phyloP scores from a whole-genome alignment of 352 stramenopile species.

The Phytophthora rubi region DNA sequence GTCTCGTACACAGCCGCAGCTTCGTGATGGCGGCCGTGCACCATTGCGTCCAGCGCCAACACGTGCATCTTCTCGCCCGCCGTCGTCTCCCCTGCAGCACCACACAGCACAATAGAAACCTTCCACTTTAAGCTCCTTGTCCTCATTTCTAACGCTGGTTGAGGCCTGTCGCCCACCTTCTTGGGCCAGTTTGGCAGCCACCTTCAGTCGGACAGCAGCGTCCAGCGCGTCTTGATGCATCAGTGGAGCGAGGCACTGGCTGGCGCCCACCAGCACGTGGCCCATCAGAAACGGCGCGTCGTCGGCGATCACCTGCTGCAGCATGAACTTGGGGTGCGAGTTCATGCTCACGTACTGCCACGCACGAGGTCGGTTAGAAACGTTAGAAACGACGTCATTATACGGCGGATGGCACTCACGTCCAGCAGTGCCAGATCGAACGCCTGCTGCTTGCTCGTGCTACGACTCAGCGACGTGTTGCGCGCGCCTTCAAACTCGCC shows the following conservation, averaged over 20 bases:
- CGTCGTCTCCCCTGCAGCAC: slow-evolving; percentile 31
- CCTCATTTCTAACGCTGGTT: slow-evolving; percentile 8
- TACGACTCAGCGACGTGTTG: slow-evolving; percentile 59
- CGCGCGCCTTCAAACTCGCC: slow-evolving; percentile 79
- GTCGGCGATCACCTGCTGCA: slow-evolving; percentile 70
- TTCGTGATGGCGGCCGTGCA: slow-evolving; percentile 71
- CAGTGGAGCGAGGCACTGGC: slow-evolving; percentile 68
- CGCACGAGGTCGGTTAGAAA: slow-evolving; percentile 25
- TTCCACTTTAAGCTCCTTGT: slow-evolving; percentile 1
- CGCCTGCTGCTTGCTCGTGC: slow-evolving; percentile 72
- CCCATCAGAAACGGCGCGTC: slow-evolving; percentile 82
- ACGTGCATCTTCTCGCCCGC: slow-evolving; percentile 77
- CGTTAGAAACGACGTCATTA: slow-evolving; percentile 8
- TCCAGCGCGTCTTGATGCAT: slow-evolving; percentile 74
- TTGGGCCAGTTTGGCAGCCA: slow-evolving; percentile 44
- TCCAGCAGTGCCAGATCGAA: slow-evolving; percentile 77
- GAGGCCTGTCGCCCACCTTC: slow-evolving; percentile 30
- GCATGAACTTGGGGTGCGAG: slow-evolving; percentile 73
- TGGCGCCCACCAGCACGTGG: slow-evolving; percentile 81
- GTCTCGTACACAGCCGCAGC: slow-evolving; percentile 81
- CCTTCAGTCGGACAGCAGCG: slow-evolving; percentile 39
- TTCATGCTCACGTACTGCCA: slow-evolving; percentile 83
- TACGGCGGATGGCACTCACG: slow-evolving; percentile 22
- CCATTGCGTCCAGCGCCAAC: slow-evolving; percentile 68
- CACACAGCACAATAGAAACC: neutral